Base-by-base conservation (phyloP, 2,329 filamentous ascomycete genomes). In the Apiospora hydei region DNA sequence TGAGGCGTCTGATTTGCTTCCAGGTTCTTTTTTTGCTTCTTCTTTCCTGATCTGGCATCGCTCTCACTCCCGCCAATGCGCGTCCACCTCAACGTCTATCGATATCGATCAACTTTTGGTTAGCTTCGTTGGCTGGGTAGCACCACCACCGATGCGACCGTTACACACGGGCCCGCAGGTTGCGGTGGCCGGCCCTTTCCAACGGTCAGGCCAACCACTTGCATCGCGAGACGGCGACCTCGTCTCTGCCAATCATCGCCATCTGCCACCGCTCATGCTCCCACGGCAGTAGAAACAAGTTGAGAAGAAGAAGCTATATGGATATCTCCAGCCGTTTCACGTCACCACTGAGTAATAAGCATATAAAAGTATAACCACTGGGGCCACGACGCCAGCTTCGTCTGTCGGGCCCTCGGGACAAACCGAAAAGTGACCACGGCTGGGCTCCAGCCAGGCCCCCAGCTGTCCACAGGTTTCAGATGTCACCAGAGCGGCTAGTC, bases 1-100 rank as follows among this genome's bases (percentile, higher is more conserved):
- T 64, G 57, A 64, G 34, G 57, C 57, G 57, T 64, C 34, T 64
- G 57, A 64, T 64, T 64, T 64, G 8, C 57, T n/a, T 64, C 57
- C 57, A 64, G 57, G 57, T 64, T 64, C 18, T 4, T 41, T 41
- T 61, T 5, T 38, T 11, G 7, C 26, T 6, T 30, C 14, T 16
- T 21, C 24, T 26, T 57, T 8, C 11, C 51, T 61, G 53, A 61
- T 61, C 53, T n/a, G 21, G 53, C 53, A 21, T 38, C 26, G 16
- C 14, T 5, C 24, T 53, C 13, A 14, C 41, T 6, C 53, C 26
- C 26, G 30, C 30, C 6, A 34, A 38, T 34, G 16, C 38, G 30
- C 53, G 38, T 38, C 53, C 21, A 21, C 11, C 10, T 53, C 2
- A 1, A 43, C 13, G 46, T 26, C 16, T 21, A n/a, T 38, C 53